Percentiles rank a stretch among this genome's conserved stretches.
These are phyloP conservation scores for Lepidium didymum DNA, from an alignment of 345 rosid species.

Conservation along the genomic window DNA sequence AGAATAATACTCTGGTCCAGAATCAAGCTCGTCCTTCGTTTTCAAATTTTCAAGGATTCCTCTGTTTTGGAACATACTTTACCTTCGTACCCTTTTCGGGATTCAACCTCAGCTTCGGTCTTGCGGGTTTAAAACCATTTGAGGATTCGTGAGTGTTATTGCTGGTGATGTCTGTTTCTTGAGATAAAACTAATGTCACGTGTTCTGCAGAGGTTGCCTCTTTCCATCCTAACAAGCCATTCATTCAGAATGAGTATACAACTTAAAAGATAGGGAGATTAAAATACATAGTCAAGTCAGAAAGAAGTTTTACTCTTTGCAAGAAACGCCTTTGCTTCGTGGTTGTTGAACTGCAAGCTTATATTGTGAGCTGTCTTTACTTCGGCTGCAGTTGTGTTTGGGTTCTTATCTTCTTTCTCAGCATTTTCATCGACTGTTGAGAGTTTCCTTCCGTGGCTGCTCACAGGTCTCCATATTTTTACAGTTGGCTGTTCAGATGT, in stretches of 20 bases:
- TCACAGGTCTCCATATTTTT: slow-evolving; percentile 36
- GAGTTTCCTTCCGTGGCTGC: slow-evolving; percentile 28
- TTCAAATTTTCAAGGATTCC: slow-evolving; percentile 16
- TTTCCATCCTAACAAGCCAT: slow-evolving; percentile 68
- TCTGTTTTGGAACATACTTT: slow-evolving; percentile 74
- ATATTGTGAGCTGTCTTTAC: slow-evolving; percentile 22
- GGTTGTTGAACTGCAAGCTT: slow-evolving; percentile 38
- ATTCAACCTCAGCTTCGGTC: slow-evolving; percentile 39
- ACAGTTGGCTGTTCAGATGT: slow-evolving; percentile 25
- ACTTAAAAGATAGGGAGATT: not conserved
- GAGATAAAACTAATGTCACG: slow-evolving; percentile 52
- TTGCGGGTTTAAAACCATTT: slow-evolving; percentile 19
- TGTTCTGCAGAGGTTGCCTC: slow-evolving; percentile 61
- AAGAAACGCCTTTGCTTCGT: slow-evolving; percentile 70
- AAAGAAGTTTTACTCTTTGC: slow-evolving; percentile 47
- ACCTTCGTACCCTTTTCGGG: slow-evolving; percentile 62
- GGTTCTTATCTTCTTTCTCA: slow-evolving; percentile 13
- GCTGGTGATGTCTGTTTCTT: slow-evolving; percentile 33
- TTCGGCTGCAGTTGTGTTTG: not conserved
- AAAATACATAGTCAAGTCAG: not conserved
- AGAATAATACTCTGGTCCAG: slow-evolving; percentile 21
- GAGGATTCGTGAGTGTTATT: slow-evolving; percentile 23
- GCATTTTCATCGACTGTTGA: slow-evolving; percentile 7
- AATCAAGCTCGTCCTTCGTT: not conserved
- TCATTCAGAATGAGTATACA: not conserved